A percentile compares a stretch with the other conserved stretches of the same genome.
phyloP scores from a whole-genome alignment of 2,329 filamentous ascomycete species.

The Sclerotinia minor region DNA sequence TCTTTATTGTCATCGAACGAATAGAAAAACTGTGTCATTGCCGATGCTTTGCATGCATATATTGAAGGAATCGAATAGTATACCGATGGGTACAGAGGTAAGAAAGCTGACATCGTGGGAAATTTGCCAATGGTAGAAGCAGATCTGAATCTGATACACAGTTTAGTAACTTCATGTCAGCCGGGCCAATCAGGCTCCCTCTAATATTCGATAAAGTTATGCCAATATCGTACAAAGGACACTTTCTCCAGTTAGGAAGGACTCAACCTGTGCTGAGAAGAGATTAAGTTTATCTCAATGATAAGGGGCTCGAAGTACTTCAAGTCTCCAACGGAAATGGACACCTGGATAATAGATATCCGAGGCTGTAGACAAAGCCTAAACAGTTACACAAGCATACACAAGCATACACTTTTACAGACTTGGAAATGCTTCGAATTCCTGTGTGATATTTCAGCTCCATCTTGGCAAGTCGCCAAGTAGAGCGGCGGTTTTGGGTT shows the following conservation, averaged over 20 bases:
- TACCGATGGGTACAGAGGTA: not conserved
- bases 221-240: not conserved
- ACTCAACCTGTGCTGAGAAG: not conserved
- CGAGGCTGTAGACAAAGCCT: not conserved
- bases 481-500: not conserved
- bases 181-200: not conserved
- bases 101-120: not conserved
- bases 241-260: not conserved
- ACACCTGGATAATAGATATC: too few relatives aligned
- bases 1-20: not conserved
- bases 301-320: not conserved
- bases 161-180: not conserved
- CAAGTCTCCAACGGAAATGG: too few relatives aligned
- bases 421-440: not conserved
- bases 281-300: not conserved
- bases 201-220: not conserved
- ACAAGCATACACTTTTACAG: not conserved
- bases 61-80: conserved; percentile 2
- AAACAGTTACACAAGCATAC: not conserved
- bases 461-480: conserved; percentile 12
- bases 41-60: not conserved
- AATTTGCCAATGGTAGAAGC: not conserved
- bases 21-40: not conserved
- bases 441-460: conserved; percentile 20
- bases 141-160: not conserved